A percentile compares a stretch with the other conserved stretches of the same genome.
Evolutionary conservation across 495 filamentous ascomycete genomes (phyloP).

Genomic region (Trichoderma virens): DNA sequence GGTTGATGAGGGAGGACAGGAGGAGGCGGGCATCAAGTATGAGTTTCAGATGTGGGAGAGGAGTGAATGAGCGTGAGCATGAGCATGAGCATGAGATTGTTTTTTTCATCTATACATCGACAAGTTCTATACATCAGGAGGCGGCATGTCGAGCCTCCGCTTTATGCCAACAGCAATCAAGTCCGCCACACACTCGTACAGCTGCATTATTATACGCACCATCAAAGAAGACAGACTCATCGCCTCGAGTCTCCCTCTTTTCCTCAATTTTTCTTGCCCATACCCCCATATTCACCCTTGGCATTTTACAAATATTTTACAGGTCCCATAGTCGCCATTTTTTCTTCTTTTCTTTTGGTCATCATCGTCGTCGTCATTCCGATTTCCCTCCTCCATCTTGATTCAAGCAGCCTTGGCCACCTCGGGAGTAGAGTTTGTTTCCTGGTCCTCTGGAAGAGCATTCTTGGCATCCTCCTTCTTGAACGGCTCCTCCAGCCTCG

Average conservation of each 20-base stretch:
- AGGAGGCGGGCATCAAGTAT: slow-evolving; percentile 51
- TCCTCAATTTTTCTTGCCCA: not conserved
- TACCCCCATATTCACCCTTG: too few relatives aligned
- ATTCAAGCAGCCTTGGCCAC: not conserved
- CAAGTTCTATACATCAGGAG: not conserved
- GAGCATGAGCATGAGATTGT: not conserved
- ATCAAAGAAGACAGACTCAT: not conserved
- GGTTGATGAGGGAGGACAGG: slow-evolving; percentile 39
- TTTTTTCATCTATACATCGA: not conserved
- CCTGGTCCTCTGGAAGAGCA: not conserved
- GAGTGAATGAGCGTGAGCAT: slow-evolving; percentile 17
- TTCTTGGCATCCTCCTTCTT: slow-evolving; percentile 5
- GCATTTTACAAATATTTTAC: too few relatives aligned
- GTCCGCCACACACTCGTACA: not conserved
- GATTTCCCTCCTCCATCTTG: not conserved
- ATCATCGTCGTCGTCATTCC: not conserved
- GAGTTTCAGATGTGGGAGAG: slow-evolving; percentile 60
- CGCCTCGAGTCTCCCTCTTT: not conserved
- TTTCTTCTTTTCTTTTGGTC: slow-evolving; percentile 21
- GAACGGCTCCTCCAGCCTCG: slow-evolving; percentile 6
- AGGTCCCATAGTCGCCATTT: slow-evolving; percentile 28
- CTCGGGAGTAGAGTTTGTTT: not conserved
- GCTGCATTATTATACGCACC: not conserved
- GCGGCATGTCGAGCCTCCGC: not conserved
- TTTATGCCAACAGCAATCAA: not conserved